A percentile compares a stretch with the other conserved stretches of the same genome.
These are phyloP conservation scores for Pythium guiyangense DNA, from an alignment of 352 stramenopile genomes.

Conservation along the genomic window DNA sequence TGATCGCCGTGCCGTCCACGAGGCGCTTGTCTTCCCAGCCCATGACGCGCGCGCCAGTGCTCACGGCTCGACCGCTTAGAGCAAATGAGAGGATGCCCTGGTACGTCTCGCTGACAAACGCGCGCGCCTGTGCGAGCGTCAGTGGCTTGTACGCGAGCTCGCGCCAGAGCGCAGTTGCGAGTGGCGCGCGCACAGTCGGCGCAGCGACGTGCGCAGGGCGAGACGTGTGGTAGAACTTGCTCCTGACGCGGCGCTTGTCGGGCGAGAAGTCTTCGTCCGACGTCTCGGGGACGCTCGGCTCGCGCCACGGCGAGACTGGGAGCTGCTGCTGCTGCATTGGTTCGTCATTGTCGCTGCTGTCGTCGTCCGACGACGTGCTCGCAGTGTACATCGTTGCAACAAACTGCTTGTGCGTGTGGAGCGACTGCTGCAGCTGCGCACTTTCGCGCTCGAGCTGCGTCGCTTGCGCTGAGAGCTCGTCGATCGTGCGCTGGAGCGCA, in stretches of 20 bases:
- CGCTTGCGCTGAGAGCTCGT: conserved; percentile 32
- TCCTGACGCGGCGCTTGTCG: conserved; percentile 13
- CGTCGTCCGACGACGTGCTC: conserved; percentile 13
- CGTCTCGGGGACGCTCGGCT: conserved; percentile 6
- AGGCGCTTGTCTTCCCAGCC: conserved; percentile 67
- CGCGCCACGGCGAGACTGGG: conserved; percentile 8
- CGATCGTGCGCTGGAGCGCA: conserved; percentile 29
- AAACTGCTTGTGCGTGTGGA: conserved; percentile 39
- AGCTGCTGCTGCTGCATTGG: background rate
- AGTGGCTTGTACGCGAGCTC: conserved; percentile 14
- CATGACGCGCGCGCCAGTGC: conserved; percentile 42
- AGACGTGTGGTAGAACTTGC: conserved; percentile 25
- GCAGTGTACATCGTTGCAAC: conserved; percentile 24
- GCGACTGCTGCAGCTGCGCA: conserved; percentile 32
- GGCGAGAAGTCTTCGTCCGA: conserved; percentile 39
- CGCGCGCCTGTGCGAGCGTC: conserved; percentile 14
- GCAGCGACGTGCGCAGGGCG: conserved; percentile 25
- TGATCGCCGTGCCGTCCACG: conserved; percentile 42
- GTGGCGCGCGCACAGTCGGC: background rate
- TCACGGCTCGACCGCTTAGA: conserved; percentile 42
- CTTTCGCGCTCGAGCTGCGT: conserved; percentile 38
- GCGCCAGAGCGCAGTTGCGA: conserved; percentile 3
- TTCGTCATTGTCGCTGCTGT: conserved; percentile 14
- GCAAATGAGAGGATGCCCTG: conserved; percentile 48
- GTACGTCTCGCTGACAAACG: conserved; percentile 40